Conservation (phyloP, 2,329 filamentous ascomycete species). For the Myotisia sp. region DNA sequence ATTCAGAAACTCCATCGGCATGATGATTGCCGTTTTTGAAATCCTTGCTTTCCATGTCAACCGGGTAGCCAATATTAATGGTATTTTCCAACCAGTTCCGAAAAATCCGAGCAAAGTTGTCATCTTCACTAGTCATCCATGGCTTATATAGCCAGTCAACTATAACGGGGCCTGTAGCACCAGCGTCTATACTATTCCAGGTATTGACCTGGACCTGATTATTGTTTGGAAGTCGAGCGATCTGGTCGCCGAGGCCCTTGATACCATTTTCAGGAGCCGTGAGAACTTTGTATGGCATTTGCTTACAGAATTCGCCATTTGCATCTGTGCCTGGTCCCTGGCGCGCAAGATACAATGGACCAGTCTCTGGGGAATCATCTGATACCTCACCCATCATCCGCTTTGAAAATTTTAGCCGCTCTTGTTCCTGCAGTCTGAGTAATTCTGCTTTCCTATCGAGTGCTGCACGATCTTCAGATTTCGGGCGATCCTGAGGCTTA, state of each 20-base stretch:
- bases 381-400: conserved; percentile 2
- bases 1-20: conserved; percentile 17
- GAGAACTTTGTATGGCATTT: background rate
- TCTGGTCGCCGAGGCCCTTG: background rate
- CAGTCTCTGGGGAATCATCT: conserved; percentile 1
- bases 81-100: conserved; percentile 9
- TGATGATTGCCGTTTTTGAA: conserved; percentile 23
- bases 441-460: conserved; percentile 14
- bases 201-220: conserved; percentile 1
- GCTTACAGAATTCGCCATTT: conserved; percentile 9
- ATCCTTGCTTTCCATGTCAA: conserved; percentile 17
- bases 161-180: conserved; percentile 4
- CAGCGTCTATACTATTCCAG: no score
- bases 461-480: no score
- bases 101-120: conserved; percentile 9
- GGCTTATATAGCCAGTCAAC: conserved; percentile 19
- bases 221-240: no score
- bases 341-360: conserved; percentile 8
- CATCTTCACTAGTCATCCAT: conserved; percentile 8
- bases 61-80: conserved; percentile 6
- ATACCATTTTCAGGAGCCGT: background rate
- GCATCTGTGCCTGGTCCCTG: conserved; percentile 19
- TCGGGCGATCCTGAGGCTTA: no score
- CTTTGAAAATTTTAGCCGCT: conserved; percentile 2
- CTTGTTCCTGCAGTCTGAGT: conserved; percentile 11